Percentiles rank a stretch among this genome's conserved stretches.
Evolutionary conservation across 2,329 filamentous ascomycete genomes (phyloP).

Genomic region (Xylariaceae sp.): DNA sequence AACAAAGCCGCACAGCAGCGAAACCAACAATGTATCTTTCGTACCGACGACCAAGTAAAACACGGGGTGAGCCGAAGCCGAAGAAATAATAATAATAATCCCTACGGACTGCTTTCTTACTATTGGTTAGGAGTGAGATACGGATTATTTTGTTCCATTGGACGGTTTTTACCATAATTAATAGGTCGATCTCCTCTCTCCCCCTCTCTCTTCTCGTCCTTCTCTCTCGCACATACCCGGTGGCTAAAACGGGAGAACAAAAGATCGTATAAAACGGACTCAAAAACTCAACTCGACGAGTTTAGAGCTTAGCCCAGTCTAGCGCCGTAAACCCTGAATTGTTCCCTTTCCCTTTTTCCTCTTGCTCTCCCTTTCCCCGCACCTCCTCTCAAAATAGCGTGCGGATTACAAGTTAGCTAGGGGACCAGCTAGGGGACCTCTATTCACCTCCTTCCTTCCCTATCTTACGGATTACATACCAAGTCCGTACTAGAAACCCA

Average conservation of each 20-base stretch:
- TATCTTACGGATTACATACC: neutral
- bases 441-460: neutral
- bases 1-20: too few relatives aligned
- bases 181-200: neutral
- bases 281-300: too few relatives aligned
- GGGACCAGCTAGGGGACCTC: neutral
- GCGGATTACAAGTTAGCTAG: neutral
- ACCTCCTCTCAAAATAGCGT: neutral
- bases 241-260: too few relatives aligned
- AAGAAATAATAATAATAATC: neutral
- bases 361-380: neutral
- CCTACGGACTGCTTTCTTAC: too few relatives aligned
- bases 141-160: neutral
- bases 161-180: neutral
- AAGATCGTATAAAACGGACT: too few relatives aligned
- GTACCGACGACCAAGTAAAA: neutral
- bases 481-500: too few relatives aligned
- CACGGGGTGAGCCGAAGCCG: neutral
- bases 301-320: neutral
- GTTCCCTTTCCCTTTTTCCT: neutral
- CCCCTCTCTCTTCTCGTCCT: neutral
- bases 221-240: too few relatives aligned
- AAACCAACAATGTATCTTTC: too few relatives aligned
- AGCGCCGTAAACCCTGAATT: neutral
- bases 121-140: neutral